A percentile compares a stretch with the other conserved stretches of the same genome.
These are phyloP conservation scores for Nannizziopsis arthrosporioides DNA, from an alignment of 2,329 filamentous ascomycete species.

Conservation along the genomic window DNA sequence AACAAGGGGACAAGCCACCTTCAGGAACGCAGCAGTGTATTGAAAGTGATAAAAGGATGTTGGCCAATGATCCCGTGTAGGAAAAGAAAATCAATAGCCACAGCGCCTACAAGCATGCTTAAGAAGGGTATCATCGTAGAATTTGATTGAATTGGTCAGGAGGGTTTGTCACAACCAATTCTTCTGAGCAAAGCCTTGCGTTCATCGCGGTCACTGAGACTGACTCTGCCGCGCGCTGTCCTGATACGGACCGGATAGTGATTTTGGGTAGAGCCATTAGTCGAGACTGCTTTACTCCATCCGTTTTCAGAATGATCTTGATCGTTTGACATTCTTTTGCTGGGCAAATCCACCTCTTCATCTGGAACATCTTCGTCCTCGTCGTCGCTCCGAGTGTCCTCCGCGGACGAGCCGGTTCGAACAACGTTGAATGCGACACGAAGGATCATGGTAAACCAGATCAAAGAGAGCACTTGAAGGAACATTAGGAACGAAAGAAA, in stretches of 20 bases:
- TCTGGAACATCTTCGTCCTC: constrained; percentile 53
- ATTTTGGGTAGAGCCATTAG: constrained; percentile 24
- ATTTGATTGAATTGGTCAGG: constrained; percentile 7
- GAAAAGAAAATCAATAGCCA: too few species aligned
- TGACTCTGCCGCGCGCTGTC: constrained; percentile 29
- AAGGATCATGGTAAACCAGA: constrained; percentile 85
- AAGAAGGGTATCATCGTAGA: background rate
- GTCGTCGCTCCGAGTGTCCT: constrained; percentile 79
- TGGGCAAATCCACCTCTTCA: background rate
- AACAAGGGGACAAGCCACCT: too few species aligned
- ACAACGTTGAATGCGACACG: constrained; percentile 72
- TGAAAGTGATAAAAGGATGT: too few species aligned
- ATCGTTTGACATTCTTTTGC: constrained; percentile 19
- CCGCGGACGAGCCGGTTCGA: constrained; percentile 56
- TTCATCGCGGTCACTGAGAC: constrained; percentile 31
- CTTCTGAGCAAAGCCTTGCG: constrained; percentile 26
- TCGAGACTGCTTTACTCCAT: constrained; percentile 22
- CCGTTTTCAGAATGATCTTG: constrained; percentile 21
- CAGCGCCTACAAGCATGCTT: background rate
- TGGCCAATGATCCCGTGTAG: too few species aligned
- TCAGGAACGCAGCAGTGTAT: too few species aligned
- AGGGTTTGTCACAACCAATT: constrained; percentile 25
- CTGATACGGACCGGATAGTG: constrained; percentile 19
- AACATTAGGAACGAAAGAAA: constrained; percentile 68
- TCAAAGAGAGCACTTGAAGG: constrained; percentile 66